These are phyloP conservation scores for Ogataea polymorpha DNA, from an alignment of 805 yeast species.

Conservation along the genomic window DNA sequence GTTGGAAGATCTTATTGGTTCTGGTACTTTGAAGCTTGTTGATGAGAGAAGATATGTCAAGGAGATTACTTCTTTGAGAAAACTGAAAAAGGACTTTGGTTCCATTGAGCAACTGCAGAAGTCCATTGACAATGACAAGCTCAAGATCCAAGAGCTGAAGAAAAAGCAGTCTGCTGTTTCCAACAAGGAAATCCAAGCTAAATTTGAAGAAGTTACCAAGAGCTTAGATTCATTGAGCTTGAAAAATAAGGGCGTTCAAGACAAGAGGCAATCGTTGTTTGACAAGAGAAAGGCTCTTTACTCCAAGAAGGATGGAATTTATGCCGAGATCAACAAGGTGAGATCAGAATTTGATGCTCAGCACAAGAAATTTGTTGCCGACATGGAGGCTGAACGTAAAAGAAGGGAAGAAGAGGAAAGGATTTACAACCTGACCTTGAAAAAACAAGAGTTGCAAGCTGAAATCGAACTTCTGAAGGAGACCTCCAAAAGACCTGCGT, in stretches of 20 bases:
- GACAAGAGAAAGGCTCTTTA: slow-evolving; percentile 65
- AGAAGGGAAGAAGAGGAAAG: slow-evolving; percentile 70
- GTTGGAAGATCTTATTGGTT: slow-evolving; percentile 71
- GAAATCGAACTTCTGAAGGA: slow-evolving; percentile 69
- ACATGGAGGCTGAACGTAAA: slow-evolving; percentile 64
- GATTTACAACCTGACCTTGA: slow-evolving; percentile 45
- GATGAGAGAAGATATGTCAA: slow-evolving; percentile 84
- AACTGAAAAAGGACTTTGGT: slow-evolving; percentile 74
- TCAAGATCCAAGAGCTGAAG: slow-evolving; percentile 73
- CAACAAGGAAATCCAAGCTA: slow-evolving; percentile 61
- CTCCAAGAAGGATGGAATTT: slow-evolving; percentile 66
- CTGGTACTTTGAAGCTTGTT: slow-evolving; percentile 80
- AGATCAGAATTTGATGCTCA: slow-evolving; percentile 75
- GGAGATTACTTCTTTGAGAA: slow-evolving; percentile 82
- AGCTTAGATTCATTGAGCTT: slow-evolving; percentile 65
- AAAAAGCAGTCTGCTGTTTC: slow-evolving; percentile 54
- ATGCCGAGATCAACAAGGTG: slow-evolving; percentile 62
- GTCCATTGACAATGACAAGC: slow-evolving; percentile 74
- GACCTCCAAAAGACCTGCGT: slow-evolving; percentile 77
- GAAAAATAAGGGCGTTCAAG: slow-evolving; percentile 57
- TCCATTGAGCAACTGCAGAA: slow-evolving; percentile 71
- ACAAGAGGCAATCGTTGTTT: slow-evolving; percentile 62
- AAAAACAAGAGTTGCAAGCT: slow-evolving; percentile 46
- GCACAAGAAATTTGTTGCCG: slow-evolving; percentile 65
- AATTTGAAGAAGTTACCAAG: slow-evolving; percentile 66